phyloP scores from a whole-genome alignment of 1,284 basidiomycete species.

The Rhodotorula sp. region DNA sequence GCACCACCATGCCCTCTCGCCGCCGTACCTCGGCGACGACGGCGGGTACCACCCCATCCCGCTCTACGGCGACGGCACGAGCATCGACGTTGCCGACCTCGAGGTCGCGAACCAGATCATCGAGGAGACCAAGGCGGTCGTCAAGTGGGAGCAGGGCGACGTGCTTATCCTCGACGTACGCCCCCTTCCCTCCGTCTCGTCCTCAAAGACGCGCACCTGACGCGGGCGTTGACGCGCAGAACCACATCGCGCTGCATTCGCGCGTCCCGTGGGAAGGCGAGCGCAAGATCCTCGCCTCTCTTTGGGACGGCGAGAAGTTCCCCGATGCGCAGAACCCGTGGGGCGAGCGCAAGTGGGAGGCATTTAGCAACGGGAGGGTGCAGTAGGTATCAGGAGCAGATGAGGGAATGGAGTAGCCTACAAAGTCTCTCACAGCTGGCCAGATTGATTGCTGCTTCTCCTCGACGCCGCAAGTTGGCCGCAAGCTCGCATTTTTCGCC shows the following conservation, averaged over 20 bases:
- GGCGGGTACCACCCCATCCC: slow-evolving; percentile 10
- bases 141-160: slow-evolving; percentile 14
- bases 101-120: slow-evolving; percentile 7
- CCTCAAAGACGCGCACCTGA: not conserved
- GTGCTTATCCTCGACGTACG: slow-evolving; percentile 14
- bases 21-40: slow-evolving; percentile 12
- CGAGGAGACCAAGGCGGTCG: not conserved
- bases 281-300: slow-evolving; percentile 1
- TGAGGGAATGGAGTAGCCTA: no score
- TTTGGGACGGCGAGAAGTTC: slow-evolving; percentile 8
- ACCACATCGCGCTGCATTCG: not conserved
- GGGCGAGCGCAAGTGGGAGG: slow-evolving; percentile 4
- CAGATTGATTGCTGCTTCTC: no score
- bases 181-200: not conserved
- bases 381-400: no score
- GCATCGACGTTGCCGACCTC: slow-evolving; percentile 3
- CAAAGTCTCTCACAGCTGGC: no score
- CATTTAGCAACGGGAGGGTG: not conserved
- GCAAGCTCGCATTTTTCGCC: no score
- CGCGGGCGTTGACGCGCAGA: not conserved
- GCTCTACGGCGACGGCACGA: slow-evolving; percentile 10
- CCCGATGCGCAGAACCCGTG: slow-evolving; percentile 2
- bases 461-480: no score
- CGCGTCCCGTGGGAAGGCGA: slow-evolving; percentile 1
- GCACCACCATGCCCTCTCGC: slow-evolving; percentile 8